Evolutionary conservation across 129 eudicot species (phyloP).

Genomic region (Smallanthus sonchifolius): DNA sequence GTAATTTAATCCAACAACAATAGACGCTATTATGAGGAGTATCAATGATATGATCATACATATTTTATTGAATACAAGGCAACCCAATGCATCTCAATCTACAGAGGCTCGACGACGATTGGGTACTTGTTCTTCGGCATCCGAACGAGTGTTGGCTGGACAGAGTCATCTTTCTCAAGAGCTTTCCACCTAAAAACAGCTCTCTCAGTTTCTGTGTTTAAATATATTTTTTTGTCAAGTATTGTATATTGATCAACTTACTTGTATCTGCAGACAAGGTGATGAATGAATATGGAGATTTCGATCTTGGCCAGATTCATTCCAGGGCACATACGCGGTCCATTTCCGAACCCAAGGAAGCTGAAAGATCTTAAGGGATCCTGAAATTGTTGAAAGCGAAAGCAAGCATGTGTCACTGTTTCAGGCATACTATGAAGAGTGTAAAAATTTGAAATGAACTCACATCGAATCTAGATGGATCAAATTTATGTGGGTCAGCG

Average conservation of each 20-base stretch:
- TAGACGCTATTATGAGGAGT: too few relatives aligned
- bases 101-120: constrained; percentile 53
- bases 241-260: constrained; percentile 23
- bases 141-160: constrained; percentile 74
- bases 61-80: too few relatives aligned
- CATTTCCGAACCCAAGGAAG: constrained; percentile 80
- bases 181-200: constrained; percentile 64
- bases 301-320: constrained; percentile 75
- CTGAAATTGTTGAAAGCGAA: constrained; percentile 35
- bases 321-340: constrained; percentile 86
- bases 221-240: background rate
- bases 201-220: background rate
- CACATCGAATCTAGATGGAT: constrained; percentile 80
- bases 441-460: constrained; percentile 14
- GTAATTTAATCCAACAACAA: too few relatives aligned
- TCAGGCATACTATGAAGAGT: background rate
- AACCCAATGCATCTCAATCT: background rate
- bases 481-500: constrained; percentile 53
- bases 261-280: constrained; percentile 75
- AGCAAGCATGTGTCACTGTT: background rate
- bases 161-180: constrained; percentile 64
- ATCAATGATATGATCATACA: too few relatives aligned
- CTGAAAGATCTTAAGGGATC: constrained; percentile 63
- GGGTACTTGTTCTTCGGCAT: constrained; percentile 88
- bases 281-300: constrained; percentile 69